Percentiles rank a stretch among this genome's conserved stretches.
Conservation (phyloP, 257 asterid species). For the Cynanchum wilfordii region DNA sequence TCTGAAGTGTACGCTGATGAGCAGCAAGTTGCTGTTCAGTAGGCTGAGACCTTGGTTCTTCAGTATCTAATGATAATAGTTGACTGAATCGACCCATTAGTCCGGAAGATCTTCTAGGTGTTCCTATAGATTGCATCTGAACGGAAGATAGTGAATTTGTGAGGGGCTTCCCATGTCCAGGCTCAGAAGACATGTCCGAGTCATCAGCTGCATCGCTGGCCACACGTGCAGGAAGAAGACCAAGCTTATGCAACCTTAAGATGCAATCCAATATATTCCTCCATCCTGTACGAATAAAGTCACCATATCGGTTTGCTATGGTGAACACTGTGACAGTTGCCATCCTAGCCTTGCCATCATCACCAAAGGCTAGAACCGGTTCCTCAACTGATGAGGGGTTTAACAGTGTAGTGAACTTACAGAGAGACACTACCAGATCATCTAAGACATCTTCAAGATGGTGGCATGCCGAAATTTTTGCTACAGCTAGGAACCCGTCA, state of each 20-base stretch:
- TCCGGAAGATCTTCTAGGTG: slow-evolving; percentile 95
- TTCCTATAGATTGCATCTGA: slow-evolving; percentile 70
- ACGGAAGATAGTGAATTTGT: slow-evolving; percentile 67
- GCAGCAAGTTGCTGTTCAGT: slow-evolving; percentile 96
- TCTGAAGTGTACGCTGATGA: slow-evolving; percentile 92
- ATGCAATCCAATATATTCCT: slow-evolving; percentile 89
- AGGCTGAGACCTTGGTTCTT: slow-evolving; percentile 93
- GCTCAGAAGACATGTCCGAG: slow-evolving; percentile 71
- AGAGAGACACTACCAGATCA: slow-evolving; percentile 89
- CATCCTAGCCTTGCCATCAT: slow-evolving; percentile 93
- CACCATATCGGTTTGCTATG: slow-evolving; percentile 87
- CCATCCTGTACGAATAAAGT: slow-evolving; percentile 91
- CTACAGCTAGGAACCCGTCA: slow-evolving; percentile 92
- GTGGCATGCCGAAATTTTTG: slow-evolving; percentile 92
- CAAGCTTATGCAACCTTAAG: slow-evolving; percentile 87
- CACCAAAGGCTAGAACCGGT: slow-evolving; percentile 93
- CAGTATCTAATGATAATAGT: slow-evolving; percentile 84
- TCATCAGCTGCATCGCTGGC: slow-evolving; percentile 97
- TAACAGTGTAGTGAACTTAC: slow-evolving; percentile 84
- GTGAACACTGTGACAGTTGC: slow-evolving; percentile 91
- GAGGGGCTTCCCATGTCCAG: slow-evolving; percentile 80
- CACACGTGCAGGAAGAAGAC: slow-evolving; percentile 95
- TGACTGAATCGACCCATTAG: slow-evolving; percentile 97
- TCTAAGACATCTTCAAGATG: slow-evolving; percentile 94
- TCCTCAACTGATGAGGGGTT: slow-evolving; percentile 83